phyloP scores from a whole-genome alignment of 2,329 filamentous ascomycete genomes.

The Amauroascus verrucosus region DNA sequence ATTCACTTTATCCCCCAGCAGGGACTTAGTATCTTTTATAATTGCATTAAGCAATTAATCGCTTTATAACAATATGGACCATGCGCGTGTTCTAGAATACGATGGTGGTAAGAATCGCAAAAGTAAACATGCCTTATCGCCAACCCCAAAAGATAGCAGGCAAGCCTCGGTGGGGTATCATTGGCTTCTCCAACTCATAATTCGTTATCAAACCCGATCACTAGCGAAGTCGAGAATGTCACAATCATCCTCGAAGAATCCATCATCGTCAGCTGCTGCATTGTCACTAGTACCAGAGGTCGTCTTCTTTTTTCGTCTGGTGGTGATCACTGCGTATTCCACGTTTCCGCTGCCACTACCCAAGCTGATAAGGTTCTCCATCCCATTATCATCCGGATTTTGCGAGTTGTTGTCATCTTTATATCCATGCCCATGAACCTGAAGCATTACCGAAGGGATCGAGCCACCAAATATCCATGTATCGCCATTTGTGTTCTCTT shows the following conservation, averaged over 20 bases:
- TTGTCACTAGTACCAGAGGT: conserved; percentile 22
- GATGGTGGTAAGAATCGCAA: background rate
- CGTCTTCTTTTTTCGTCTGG: conserved; percentile 51
- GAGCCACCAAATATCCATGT: conserved; percentile 47
- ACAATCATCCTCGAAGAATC: conserved; percentile 86
- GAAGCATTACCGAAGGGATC: conserved; percentile 40
- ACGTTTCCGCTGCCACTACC: conserved; percentile 47
- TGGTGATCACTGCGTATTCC: conserved; percentile 74
- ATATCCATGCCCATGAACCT: conserved; percentile 32
- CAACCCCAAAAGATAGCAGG: background rate
- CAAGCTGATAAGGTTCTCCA: conserved; percentile 44
- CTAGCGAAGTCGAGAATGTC: conserved; percentile 80
- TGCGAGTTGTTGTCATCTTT: conserved; percentile 30
- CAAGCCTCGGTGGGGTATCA: background rate
- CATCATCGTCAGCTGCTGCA: conserved; percentile 46
- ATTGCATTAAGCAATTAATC: background rate
- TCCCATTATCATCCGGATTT: conserved; percentile 29
- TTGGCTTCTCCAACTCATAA: background rate
- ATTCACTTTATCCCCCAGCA: background rate
- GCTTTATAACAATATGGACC: background rate
- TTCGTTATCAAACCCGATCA: conserved; percentile 40
- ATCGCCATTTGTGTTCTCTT: conserved; percentile 29
- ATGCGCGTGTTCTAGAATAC: background rate
- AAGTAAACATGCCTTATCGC: background rate
- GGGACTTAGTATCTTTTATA: background rate